A percentile compares a stretch with the other conserved stretches of the same genome.
Evolutionary conservation across 2,329 filamentous ascomycete species (phyloP).

Genomic region (Stachybotrys echinatus): DNA sequence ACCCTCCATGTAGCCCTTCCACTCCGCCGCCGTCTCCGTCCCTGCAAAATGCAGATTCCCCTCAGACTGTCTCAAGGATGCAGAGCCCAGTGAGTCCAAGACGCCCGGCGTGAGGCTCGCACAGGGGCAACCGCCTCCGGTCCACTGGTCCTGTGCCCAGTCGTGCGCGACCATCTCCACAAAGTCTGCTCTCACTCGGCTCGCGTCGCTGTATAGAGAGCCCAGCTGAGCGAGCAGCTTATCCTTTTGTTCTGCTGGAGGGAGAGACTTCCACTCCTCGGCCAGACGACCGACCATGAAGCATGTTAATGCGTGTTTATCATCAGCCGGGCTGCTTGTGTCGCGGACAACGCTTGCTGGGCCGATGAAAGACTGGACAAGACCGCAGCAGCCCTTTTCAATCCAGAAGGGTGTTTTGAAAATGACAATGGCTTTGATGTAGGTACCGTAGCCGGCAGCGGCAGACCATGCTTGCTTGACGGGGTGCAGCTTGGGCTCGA

Average conservation of each 20-base stretch:
- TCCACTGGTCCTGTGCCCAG: conserved; percentile 31
- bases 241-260: neutral
- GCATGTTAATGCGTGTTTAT: conserved; percentile 28
- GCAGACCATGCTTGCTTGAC: conserved; percentile 27
- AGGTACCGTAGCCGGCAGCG: conserved; percentile 36
- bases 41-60: conserved; percentile 17
- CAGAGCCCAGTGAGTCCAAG: conserved; percentile 22
- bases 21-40: conserved; percentile 15
- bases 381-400: conserved; percentile 35
- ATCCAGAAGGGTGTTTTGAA: conserved; percentile 35
- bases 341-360: conserved; percentile 42
- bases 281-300: conserved; percentile 25
- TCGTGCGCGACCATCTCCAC: conserved; percentile 25
- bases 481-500: conserved; percentile 38
- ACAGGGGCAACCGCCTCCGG: conserved; percentile 34
- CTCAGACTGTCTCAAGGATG: conserved; percentile 22
- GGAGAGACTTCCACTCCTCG: neutral
- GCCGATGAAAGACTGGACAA: conserved; percentile 37
- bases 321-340: conserved; percentile 22
- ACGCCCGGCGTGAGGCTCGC: conserved; percentile 30
- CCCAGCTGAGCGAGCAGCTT: neutral
- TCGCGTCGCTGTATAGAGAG: neutral
- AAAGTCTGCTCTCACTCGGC: no score
- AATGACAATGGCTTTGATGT: conserved; percentile 43
- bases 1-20: conserved; percentile 21